Evolutionary conservation across 2,329 filamentous ascomycete species (phyloP).

Genomic region (Fusarium succisae): DNA sequence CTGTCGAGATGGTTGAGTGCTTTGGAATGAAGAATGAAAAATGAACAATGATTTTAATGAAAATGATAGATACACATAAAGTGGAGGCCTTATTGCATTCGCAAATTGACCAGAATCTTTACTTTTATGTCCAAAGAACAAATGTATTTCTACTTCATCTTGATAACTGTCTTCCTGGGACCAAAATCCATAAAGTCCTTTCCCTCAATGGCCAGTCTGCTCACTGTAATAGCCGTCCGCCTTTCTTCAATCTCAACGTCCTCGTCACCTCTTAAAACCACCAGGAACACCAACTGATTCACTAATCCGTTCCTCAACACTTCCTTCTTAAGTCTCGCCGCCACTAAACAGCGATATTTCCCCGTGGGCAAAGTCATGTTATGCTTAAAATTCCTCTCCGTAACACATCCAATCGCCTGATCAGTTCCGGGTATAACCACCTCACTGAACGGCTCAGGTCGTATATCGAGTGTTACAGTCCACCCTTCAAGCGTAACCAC

Average conservation of each 20-base stretch:
- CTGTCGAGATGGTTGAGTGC: slow-evolving; percentile 18
- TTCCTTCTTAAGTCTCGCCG: neutral
- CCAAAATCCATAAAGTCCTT: neutral
- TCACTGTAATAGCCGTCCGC: neutral
- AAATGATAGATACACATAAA: neutral
- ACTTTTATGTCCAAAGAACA: neutral
- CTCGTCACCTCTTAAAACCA: neutral
- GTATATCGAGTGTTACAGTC: neutral
- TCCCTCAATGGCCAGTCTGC: neutral
- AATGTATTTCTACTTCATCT: neutral
- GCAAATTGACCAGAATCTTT: neutral
- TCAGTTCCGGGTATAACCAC: neutral
- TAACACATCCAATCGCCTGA: neutral
- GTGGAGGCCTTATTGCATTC: neutral
- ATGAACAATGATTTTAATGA: neutral
- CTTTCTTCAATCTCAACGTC: neutral
- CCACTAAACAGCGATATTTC: neutral
- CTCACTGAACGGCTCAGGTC: neutral
- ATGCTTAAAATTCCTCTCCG: neutral
- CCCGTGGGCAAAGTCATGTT: neutral
- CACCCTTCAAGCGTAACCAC: neutral
- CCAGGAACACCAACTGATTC: neutral
- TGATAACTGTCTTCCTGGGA: neutral
- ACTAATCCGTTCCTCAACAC: neutral
- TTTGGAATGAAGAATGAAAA: neutral